phyloP scores from a whole-genome alignment of 768 basidiomycete species.

The Lyophyllum semitale region DNA sequence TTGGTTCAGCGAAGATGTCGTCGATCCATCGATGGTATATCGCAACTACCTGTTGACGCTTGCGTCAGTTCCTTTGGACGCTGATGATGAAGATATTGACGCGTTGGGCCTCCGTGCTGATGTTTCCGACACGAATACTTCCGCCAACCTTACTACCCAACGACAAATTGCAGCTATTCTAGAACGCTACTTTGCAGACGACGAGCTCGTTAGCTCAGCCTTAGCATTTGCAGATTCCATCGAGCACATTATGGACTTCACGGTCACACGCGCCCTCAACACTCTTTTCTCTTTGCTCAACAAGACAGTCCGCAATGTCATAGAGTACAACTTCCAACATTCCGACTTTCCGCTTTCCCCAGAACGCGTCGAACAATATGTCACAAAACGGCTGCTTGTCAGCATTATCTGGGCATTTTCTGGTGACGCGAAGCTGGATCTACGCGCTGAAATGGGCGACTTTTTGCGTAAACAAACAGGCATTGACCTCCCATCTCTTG shows the following conservation, averaged over 20 bases:
- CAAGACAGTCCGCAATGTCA: conserved; percentile 90
- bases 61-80: conserved; percentile 74
- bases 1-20: conserved; percentile 98
- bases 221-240: conserved; percentile 80
- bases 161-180: conserved; percentile 73
- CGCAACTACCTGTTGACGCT: conserved; percentile 84
- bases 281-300: conserved; percentile 97
- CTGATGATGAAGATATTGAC: conserved; percentile 86
- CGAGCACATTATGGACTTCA: conserved; percentile 99
- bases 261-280: conserved; percentile 84
- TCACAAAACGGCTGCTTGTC: conserved; percentile 85
- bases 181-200: conserved; percentile 80
- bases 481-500: conserved; percentile 82
- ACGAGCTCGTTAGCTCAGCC: conserved; percentile 80
- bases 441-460: conserved; percentile 87
- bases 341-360: conserved; percentile 87
- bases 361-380: conserved; percentile 89
- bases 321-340: conserved; percentile 95
- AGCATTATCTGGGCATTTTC: conserved; percentile 98
- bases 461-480: conserved; percentile 84
- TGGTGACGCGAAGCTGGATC: conserved; percentile 90
- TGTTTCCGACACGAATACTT: conserved; percentile 49
- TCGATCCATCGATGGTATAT: conserved; percentile 90
- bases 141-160: conserved; percentile 72
- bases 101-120: conserved; percentile 63